Percentiles rank a stretch among this genome's conserved stretches.
These are phyloP conservation scores for Rhizomucor pusillus DNA, from an alignment of 371 early-diverging fungal species.

Conservation along the genomic window DNA sequence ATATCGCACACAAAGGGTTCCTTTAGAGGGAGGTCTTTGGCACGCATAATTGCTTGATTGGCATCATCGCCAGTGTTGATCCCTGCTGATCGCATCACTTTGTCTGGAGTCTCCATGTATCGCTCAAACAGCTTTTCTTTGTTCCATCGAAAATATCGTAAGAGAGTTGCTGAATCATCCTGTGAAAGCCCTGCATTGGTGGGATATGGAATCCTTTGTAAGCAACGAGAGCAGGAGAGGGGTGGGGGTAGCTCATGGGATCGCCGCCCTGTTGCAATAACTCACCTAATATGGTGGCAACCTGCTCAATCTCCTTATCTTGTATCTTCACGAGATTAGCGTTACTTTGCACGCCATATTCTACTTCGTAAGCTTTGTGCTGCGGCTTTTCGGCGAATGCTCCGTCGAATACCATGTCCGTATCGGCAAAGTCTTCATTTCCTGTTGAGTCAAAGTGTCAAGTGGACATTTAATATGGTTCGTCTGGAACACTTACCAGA, in stretches of 20 bases:
- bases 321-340: constrained; percentile 28
- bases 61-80: constrained; percentile 46
- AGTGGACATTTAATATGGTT: neutral
- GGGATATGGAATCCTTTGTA: neutral
- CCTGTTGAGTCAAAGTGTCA: constrained; percentile 12
- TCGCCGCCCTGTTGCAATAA: neutral
- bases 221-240: neutral
- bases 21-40: constrained; percentile 18
- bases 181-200: constrained; percentile 49
- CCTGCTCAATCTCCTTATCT: constrained; percentile 42
- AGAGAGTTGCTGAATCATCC: constrained; percentile 65
- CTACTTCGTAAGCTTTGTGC: constrained; percentile 41
- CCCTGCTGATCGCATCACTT: constrained; percentile 71
- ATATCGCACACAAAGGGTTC: constrained; percentile 81
- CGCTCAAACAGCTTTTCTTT: constrained; percentile 88
- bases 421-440: constrained; percentile 29
- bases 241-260: neutral
- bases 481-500: constrained; percentile 7
- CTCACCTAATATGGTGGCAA: constrained; percentile 43
- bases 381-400: constrained; percentile 30
- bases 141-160: constrained; percentile 88
- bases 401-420: constrained; percentile 33
- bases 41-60: constrained; percentile 17
- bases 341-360: constrained; percentile 29
- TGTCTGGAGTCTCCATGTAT: constrained; percentile 79